Percentiles rank a stretch among this genome's conserved stretches.
These are phyloP conservation scores for Elsinoe fawcettii DNA, from an alignment of 2,329 filamentous ascomycete genomes.

Conservation along the genomic window DNA sequence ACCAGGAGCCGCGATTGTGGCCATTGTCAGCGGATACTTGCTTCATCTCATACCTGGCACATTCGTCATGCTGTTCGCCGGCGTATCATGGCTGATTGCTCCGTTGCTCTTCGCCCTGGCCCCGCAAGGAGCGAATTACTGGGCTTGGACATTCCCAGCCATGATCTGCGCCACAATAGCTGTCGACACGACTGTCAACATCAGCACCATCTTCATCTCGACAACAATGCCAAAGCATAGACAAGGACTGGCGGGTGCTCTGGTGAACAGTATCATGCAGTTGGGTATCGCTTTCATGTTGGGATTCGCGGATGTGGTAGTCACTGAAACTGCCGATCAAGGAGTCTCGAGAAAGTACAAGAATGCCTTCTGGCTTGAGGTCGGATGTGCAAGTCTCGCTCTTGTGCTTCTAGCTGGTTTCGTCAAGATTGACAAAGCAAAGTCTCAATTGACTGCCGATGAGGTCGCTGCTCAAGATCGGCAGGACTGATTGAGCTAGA, in stretches of 20 bases:
- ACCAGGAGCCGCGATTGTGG: constrained; percentile 28
- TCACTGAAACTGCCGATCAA: constrained; percentile 6
- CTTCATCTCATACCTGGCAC: constrained; percentile 27
- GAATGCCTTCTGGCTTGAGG: constrained; percentile 17
- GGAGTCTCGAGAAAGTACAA: constrained; percentile 5
- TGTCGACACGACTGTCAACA: constrained; percentile 32
- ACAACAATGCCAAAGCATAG: constrained; percentile 26
- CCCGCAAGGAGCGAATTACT: constrained; percentile 28
- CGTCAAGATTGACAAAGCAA: constrained; percentile 38
- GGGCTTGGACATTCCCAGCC: constrained; percentile 30
- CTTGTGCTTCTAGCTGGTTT: constrained; percentile 14
- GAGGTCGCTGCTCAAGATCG: constrained; percentile 38
- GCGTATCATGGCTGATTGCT: constrained; percentile 29
- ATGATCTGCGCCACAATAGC: constrained; percentile 32
- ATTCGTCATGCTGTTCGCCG: constrained; percentile 26
- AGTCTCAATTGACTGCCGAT: constrained; percentile 51
- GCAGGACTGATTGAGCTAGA: not conserved
- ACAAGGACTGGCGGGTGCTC: constrained; percentile 30
- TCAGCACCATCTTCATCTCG: constrained; percentile 29
- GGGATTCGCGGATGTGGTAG: constrained; percentile 25
- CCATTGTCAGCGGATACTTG: constrained; percentile 26
- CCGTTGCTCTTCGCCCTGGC: constrained; percentile 30
- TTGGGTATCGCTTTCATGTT: constrained; percentile 31
- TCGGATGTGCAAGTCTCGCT: constrained; percentile 16
- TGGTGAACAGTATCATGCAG: constrained; percentile 31